Conservation (phyloP, 1,284 basidiomycete species). For the Ganoderma leucocontextum region DNA sequence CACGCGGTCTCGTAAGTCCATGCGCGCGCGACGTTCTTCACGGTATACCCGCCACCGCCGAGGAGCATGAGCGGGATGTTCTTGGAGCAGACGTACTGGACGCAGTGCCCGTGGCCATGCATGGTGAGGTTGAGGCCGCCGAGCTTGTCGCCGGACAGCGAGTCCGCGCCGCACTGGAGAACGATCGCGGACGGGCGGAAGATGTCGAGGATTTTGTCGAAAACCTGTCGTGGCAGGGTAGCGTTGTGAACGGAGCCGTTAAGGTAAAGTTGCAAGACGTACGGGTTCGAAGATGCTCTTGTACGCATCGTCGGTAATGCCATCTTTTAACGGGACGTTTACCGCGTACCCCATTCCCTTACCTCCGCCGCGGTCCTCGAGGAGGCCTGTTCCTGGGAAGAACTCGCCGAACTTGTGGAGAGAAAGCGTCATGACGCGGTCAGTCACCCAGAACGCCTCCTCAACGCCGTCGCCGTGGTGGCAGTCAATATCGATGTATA, state of each 20-base stretch:
- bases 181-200: slow-evolving; percentile 91
- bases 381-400: slow-evolving; percentile 94
- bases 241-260: no score
- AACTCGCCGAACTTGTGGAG: slow-evolving; percentile 99
- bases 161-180: slow-evolving; percentile 96
- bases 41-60: slow-evolving; percentile 97
- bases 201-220: slow-evolving; percentile 90
- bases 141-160: slow-evolving; percentile 93
- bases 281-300: slow-evolving; percentile 90
- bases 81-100: slow-evolving; percentile 86
- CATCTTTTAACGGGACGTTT: slow-evolving; percentile 95
- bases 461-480: slow-evolving; percentile 99
- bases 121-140: slow-evolving; percentile 97
- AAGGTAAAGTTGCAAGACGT: slow-evolving; percentile 42
- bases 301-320: slow-evolving; percentile 88
- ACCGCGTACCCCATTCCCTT: slow-evolving; percentile 92
- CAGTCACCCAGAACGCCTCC: slow-evolving; percentile 98
- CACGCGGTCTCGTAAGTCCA: slow-evolving; percentile 99
- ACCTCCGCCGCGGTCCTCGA: slow-evolving; percentile 87
- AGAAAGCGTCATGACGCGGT: slow-evolving; percentile 95
- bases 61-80: slow-evolving; percentile 91
- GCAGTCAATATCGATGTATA: slow-evolving; percentile 98
- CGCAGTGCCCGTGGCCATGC: slow-evolving; percentile 93
- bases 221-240: slow-evolving; percentile 59
- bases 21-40: slow-evolving; percentile 93